Conservation (phyloP, 371 early-diverging fungal genomes). For the Apophysomyces ossiformis region DNA sequence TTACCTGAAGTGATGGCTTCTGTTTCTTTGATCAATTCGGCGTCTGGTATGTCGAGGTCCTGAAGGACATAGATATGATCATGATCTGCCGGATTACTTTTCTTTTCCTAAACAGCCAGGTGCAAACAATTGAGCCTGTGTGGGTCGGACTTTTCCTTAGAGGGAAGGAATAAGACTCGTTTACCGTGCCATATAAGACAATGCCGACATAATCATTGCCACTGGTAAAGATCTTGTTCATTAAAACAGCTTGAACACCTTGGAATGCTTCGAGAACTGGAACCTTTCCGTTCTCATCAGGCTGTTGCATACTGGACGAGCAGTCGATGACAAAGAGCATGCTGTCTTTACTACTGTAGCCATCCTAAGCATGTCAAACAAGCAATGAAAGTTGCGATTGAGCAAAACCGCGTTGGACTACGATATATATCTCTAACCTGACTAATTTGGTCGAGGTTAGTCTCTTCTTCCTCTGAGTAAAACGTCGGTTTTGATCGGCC, state of each 20-base stretch:
- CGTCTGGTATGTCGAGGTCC: conserved; percentile 66
- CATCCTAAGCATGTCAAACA: background rate
- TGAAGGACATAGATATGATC: conserved; percentile 65
- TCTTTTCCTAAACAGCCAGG: conserved; percentile 27
- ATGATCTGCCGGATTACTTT: conserved; percentile 53
- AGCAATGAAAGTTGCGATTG: no score
- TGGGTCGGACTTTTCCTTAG: background rate
- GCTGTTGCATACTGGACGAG: conserved; percentile 57
- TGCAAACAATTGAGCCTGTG: background rate
- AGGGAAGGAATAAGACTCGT: background rate
- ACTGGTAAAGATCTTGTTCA: conserved; percentile 61
- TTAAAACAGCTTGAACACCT: conserved; percentile 49
- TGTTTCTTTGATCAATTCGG: conserved; percentile 62
- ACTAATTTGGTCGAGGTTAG: background rate
- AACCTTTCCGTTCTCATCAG: conserved; percentile 43
- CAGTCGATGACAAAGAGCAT: conserved; percentile 74
- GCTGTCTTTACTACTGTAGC: conserved; percentile 47
- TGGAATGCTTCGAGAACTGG: conserved; percentile 56
- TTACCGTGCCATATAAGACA: conserved; percentile 69
- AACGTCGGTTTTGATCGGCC: background rate
- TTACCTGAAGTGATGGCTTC: conserved; percentile 61
- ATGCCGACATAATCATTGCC: conserved; percentile 66
- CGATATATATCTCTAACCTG: background rate
- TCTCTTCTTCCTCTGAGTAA: conserved; percentile 4
- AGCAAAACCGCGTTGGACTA: background rate